A percentile compares a stretch with the other conserved stretches of the same genome.
Conservation (phyloP, 1,284 basidiomycete species). For the Leucoagaricus sp. region DNA sequence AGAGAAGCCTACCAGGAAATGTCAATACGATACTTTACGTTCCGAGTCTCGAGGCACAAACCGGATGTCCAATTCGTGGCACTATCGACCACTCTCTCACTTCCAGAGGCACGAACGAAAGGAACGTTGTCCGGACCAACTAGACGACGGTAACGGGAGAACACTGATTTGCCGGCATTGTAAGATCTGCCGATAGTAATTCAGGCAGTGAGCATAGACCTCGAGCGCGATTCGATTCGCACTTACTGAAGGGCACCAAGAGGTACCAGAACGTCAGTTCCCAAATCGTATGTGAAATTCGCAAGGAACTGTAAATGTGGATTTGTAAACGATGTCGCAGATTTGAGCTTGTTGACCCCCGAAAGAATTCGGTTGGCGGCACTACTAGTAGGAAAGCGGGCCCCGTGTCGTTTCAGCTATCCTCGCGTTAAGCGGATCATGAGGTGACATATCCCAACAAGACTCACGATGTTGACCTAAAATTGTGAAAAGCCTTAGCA, state of each 20-base stretch:
- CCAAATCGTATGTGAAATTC: constrained; percentile 64
- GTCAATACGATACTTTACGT: not conserved
- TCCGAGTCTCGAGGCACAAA: constrained; percentile 23
- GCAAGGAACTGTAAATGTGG: constrained; percentile 60
- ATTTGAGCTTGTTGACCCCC: constrained; percentile 54
- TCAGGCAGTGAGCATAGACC: not conserved
- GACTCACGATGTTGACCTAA: constrained; percentile 21
- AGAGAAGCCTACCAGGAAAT: constrained; percentile 49
- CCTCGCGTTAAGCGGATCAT: not conserved
- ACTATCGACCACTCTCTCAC: constrained; percentile 64
- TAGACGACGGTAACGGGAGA: not conserved
- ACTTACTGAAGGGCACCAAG: constrained; percentile 74
- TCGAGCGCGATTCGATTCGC: not conserved
- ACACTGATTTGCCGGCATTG: not conserved
- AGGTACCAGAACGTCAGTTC: constrained; percentile 59
- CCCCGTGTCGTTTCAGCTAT: constrained; percentile 85
- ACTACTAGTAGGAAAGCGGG: constrained; percentile 71
- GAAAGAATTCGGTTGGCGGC: constrained; percentile 47
- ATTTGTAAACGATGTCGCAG: constrained; percentile 45
- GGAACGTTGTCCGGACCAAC: constrained; percentile 36
- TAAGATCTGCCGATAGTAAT: constrained; percentile 2
- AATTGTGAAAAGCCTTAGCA: not conserved
- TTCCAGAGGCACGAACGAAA: constrained; percentile 68
- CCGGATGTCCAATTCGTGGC: constrained; percentile 74
- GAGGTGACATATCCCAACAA: not conserved